Conservation (phyloP, 805 yeast species). For the Candida taoyuanica region DNA sequence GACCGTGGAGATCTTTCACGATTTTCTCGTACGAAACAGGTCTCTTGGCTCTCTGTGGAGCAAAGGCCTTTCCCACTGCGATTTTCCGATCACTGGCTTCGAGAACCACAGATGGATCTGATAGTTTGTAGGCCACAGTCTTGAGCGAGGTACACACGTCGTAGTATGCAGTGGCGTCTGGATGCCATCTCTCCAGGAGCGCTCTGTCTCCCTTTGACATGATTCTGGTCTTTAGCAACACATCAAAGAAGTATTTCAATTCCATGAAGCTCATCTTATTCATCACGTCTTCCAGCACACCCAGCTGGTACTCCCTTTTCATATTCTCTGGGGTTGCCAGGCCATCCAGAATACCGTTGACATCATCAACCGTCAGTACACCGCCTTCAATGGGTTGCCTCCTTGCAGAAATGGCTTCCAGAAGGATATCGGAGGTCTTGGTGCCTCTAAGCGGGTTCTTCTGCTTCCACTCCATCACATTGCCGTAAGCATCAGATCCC, state of each 20-base stretch:
- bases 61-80: slow-evolving; percentile 42
- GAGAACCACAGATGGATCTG: slow-evolving; percentile 45
- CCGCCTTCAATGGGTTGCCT: slow-evolving; percentile 35
- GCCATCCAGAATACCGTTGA: slow-evolving; percentile 43
- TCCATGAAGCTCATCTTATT: slow-evolving; percentile 56
- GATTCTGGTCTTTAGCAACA: slow-evolving; percentile 56
- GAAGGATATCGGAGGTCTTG: slow-evolving; percentile 44
- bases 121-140: slow-evolving; percentile 52
- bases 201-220: slow-evolving; percentile 51
- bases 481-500: slow-evolving; percentile 54
- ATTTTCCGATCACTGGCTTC: slow-evolving; percentile 34
- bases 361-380: slow-evolving; percentile 40
- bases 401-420: slow-evolving; percentile 46
- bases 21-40: slow-evolving; percentile 47
- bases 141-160: slow-evolving; percentile 63
- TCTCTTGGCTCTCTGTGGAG: slow-evolving; percentile 71
- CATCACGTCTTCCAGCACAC: slow-evolving; percentile 45
- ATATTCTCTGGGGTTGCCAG: slow-evolving; percentile 31
- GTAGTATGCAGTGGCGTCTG: slow-evolving; percentile 63
- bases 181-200: slow-evolving; percentile 66
- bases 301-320: slow-evolving; percentile 35
- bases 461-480: slow-evolving; percentile 44
- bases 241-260: slow-evolving; percentile 62
- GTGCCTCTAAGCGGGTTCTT: slow-evolving; percentile 34
- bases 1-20: slow-evolving; percentile 39